phyloP scores from a whole-genome alignment of 805 yeast species.

The Saccharomycopsis schoenii region DNA sequence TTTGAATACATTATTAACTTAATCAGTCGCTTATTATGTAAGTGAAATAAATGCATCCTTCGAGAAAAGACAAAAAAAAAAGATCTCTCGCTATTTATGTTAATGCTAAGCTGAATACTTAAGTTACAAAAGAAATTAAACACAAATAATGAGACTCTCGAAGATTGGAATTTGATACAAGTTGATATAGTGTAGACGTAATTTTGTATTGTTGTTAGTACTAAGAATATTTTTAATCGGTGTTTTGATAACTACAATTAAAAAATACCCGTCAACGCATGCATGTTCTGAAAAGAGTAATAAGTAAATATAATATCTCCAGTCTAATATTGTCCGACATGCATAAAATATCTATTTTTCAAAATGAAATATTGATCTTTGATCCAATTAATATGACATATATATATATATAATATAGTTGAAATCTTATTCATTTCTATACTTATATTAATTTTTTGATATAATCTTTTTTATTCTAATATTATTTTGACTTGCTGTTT shows the following conservation, averaged over 20 bases:
- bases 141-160: neutral
- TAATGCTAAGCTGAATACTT: neutral
- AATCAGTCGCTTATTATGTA: too few species aligned
- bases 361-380: neutral
- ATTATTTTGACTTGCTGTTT: neutral
- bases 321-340: constrained; percentile 1
- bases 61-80: neutral
- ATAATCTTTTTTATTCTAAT: neutral
- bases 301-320: neutral
- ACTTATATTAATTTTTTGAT: neutral
- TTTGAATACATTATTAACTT: neutral
- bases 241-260: neutral
- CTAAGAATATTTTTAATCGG: neutral
- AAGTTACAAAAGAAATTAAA: neutral
- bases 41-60: neutral
- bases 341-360: neutral
- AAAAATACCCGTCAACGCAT: neutral
- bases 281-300: neutral
- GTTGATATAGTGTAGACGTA: neutral
- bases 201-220: neutral
- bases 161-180: neutral
- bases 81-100: neutral
- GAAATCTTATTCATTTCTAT: neutral
- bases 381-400: neutral
- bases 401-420: neutral